Evolutionary conservation across 305 asterid species (phyloP).

Genomic region (Vinca major): DNA sequence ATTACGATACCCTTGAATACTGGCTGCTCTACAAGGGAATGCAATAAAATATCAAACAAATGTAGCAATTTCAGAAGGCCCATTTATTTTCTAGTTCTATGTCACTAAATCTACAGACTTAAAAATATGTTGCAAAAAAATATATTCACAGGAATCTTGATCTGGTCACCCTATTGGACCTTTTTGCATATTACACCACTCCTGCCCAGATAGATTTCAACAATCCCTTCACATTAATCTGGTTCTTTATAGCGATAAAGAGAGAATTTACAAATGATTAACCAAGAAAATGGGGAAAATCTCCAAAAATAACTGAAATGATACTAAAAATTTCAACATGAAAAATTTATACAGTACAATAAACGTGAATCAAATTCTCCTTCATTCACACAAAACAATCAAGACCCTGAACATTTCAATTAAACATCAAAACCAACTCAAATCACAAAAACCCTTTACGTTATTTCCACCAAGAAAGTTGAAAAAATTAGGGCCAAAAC

Average conservation of each 20-base stretch:
- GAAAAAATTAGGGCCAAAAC: slow-evolving; percentile 10
- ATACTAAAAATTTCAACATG: background rate
- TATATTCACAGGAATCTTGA: slow-evolving; percentile 6
- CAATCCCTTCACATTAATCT: background rate
- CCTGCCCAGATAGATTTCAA: background rate
- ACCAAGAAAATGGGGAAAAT: slow-evolving; percentile 8
- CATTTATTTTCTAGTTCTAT: background rate
- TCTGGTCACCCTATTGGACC: background rate
- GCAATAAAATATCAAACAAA: background rate
- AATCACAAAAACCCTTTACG: background rate
- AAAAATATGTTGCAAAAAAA: background rate
- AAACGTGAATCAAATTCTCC: background rate
- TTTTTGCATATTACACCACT: background rate
- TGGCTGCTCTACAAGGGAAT: background rate
- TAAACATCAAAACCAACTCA: slow-evolving; percentile 3
- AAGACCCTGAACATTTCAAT: background rate
- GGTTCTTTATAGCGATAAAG: background rate
- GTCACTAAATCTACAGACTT: background rate
- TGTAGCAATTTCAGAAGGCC: background rate
- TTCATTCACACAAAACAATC: background rate
- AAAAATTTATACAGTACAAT: background rate
- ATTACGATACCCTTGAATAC: background rate
- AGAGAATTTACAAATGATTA: background rate
- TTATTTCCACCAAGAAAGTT: background rate
- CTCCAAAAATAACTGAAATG: background rate